Evolutionary conservation across 2,329 filamentous ascomycete genomes (phyloP), one percentile per base, ranked within the genome.

Genomic region (Amylocarpus encephaloides): DNA sequence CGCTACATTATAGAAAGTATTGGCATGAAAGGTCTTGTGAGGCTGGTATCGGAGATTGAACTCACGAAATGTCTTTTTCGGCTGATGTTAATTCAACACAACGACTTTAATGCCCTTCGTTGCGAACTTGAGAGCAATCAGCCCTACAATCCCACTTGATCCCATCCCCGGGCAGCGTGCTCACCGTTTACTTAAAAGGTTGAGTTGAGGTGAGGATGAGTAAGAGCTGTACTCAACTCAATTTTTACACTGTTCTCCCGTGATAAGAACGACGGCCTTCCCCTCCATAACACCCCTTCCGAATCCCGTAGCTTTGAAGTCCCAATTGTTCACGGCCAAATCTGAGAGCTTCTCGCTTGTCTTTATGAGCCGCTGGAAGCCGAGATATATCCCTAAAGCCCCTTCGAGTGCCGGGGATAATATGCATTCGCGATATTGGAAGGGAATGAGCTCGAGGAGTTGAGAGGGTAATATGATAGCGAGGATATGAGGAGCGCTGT

Each of bases 201-300:
- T n/a, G n/a, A n/a, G n/a, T n/a, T n/a, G n/a, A n/a, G n/a, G n/a
- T n/a, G n/a, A n/a, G n/a, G n/a, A n/a, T n/a, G n/a, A n/a, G n/a
- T n/a, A n/a, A n/a, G n/a, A n/a, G n/a, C n/a, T n/a, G n/a, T n/a
- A n/a, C n/a, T n/a, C n/a, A n/a, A n/a, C n/a, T n/a, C n/a, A n/a
- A n/a, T n/a, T n/a, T n/a, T n/a, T n/a, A n/a, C n/a, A n/a, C n/a
- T n/a, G n/a, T n/a, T n/a, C 87, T 7, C 88, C 86, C 0, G 87
- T 90, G 19, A 91, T 74, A 39, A 90, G 71, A 2, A 87, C 82
- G 45, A 90, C 74, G 69, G 90, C 85, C 46, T 74, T 76, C 22
- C 22, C 22, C 22, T 26, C 22, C 18, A 72, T 69, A 16, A 79
- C 73, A 64, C 83, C 85, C 84, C 85, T 89, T 51, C 80, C 74